These are phyloP conservation scores for Ogataea nonfermentans DNA, from an alignment of 805 yeast genomes.

Conservation along the genomic window DNA sequence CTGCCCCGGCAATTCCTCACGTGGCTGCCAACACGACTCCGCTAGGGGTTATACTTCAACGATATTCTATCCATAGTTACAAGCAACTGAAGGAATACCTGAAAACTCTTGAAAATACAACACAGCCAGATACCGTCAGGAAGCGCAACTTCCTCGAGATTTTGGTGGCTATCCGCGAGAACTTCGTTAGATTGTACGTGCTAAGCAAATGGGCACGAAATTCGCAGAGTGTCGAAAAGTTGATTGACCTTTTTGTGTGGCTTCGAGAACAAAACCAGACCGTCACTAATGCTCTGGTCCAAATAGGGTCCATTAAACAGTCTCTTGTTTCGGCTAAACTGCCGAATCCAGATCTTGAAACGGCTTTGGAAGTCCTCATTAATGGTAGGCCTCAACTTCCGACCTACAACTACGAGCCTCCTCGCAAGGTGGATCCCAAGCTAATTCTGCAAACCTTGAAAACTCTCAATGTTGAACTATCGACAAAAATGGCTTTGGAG, in stretches of 20 bases:
- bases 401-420: slow-evolving; percentile 54
- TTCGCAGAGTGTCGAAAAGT: slow-evolving; percentile 63
- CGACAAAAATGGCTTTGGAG: slow-evolving; percentile 70
- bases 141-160: slow-evolving; percentile 68
- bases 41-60: slow-evolving; percentile 54
- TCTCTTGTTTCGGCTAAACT: slow-evolving; percentile 84
- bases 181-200: slow-evolving; percentile 81
- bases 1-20: slow-evolving; percentile 53
- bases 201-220: slow-evolving; percentile 84
- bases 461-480: slow-evolving; percentile 68
- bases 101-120: slow-evolving; percentile 53
- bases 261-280: slow-evolving; percentile 71
- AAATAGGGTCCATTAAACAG: slow-evolving; percentile 64
- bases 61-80: slow-evolving; percentile 60
- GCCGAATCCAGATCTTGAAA: slow-evolving; percentile 86
- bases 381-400: slow-evolving; percentile 76
- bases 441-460: slow-evolving; percentile 59
- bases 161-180: slow-evolving; percentile 73
- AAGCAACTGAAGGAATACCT: slow-evolving; percentile 59
- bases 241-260: slow-evolving; percentile 89
- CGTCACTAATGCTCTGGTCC: slow-evolving; percentile 63
- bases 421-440: slow-evolving; percentile 48
- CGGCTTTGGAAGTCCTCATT: slow-evolving; percentile 81
- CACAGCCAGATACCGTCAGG: slow-evolving; percentile 56
- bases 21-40: slow-evolving; percentile 69